Evolutionary conservation across 2,329 filamentous ascomycete genomes (phyloP), one percentile per base, ranked within the genome.

Genomic region (Endothia cerciana): DNA sequence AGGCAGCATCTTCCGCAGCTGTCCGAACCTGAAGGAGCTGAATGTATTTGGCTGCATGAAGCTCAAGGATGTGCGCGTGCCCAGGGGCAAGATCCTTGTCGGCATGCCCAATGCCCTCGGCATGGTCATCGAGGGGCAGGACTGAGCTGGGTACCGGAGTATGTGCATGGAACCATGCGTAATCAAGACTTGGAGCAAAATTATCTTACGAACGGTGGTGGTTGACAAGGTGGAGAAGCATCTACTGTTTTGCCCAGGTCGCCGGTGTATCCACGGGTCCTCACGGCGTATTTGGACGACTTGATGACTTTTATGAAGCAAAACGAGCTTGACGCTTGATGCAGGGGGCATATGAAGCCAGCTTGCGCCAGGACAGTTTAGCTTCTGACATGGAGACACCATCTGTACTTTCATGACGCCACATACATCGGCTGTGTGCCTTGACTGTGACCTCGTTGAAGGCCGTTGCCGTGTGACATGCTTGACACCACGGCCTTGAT

Each of bases 41-140:
- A 87, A 87, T 58, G 85, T 89, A 0, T 89, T 89, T 77, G 87
- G 87, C 15, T 88, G 87, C 75, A 88, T 90, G 83, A 86, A 85
- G 72, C 84, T 89, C 47, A 83, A 76, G 71, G 78, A 83, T 49
- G 80, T 85, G 22, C 76, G 75, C 58, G 84, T 87, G 43, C 86
- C 85, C 0, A 79, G 80, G 41, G 85, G 85, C 2, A 83, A 83
- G 60, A 83, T 87, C 40, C 72, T 88, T 2, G 82, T 88, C 30
- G 86, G 86, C 7, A 82, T 87, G 63, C 85, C 86, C 4, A 88
- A 86, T 70, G 85, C 85, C 6, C 72, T 82, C 69, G 85, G 85
- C 3, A 87, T 88, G 85, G 78, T 87, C n/a, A 86, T 83, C 19
- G 84, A 87, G 69, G 85, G 84, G 1, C 75, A 75, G 49, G 74